Conservation (phyloP, 2,329 filamentous ascomycete genomes). For the Phaeoacremonium minimum region DNA sequence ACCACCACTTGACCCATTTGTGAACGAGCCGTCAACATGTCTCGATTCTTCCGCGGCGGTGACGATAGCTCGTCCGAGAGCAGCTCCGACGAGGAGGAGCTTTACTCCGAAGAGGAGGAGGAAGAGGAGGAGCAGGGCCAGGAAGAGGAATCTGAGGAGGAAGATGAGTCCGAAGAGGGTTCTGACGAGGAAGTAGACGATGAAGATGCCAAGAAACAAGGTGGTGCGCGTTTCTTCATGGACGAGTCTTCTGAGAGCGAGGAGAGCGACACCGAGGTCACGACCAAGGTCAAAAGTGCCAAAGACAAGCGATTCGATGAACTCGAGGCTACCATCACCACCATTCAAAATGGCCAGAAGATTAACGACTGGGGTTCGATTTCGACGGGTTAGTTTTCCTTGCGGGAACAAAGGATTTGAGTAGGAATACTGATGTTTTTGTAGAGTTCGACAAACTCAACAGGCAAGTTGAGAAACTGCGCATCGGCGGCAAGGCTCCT, state of each 20-base stretch:
- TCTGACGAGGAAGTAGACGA: constrained; percentile 45
- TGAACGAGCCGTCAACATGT: constrained; percentile 56
- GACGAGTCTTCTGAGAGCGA: constrained; percentile 67
- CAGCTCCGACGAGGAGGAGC: constrained; percentile 93
- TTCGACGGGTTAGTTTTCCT: constrained; percentile 63
- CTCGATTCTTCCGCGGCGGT: constrained; percentile 93
- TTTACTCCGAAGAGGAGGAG: constrained; percentile 77
- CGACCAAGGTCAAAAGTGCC: constrained; percentile 88
- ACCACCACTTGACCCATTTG: constrained; percentile 2
- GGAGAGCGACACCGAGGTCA: constrained; percentile 81
- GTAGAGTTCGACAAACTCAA: constrained; percentile 93
- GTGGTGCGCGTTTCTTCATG: constrained; percentile 81
- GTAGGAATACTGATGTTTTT: constrained; percentile 2
- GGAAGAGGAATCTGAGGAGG: constrained; percentile 48
- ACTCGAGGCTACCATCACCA: constrained; percentile 80
- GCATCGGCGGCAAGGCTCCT: constrained; percentile 72
- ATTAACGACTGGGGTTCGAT: constrained; percentile 97
- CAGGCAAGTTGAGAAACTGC: constrained; percentile 76
- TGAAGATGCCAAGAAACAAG: constrained; percentile 61
- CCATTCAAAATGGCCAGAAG: constrained; percentile 95
- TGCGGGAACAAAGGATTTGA: not conserved
- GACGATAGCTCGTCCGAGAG: constrained; percentile 92
- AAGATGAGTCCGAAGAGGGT: constrained; percentile 48
- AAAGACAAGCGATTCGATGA: constrained; percentile 97
- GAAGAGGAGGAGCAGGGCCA: constrained; percentile 49